Percentiles rank a stretch among this genome's conserved stretches.
phyloP scores from a whole-genome alignment of 2,329 filamentous ascomycete genomes.

The Talaromyces islandicus region DNA sequence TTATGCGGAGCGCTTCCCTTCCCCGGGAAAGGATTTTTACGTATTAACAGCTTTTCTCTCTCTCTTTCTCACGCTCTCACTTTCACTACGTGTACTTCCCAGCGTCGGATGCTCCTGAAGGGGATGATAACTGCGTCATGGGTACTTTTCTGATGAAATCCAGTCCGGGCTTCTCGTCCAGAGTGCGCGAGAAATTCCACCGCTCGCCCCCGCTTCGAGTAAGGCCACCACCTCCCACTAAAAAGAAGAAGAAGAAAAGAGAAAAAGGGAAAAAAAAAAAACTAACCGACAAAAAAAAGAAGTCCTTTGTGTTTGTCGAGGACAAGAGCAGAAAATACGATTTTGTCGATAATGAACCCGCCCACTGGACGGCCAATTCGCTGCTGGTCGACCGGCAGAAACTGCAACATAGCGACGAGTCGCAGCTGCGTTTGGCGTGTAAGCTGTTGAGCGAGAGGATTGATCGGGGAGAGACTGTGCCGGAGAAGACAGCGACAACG shows the following conservation, averaged over 20 bases:
- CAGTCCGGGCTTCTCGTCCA: background rate
- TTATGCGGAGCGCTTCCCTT: background rate
- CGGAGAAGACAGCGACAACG: no score
- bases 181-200: background rate
- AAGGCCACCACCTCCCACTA: background rate
- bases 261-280: background rate
- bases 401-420: constrained; percentile 27
- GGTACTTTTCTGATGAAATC: background rate
- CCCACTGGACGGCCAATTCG: constrained; percentile 24
- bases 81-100: no score
- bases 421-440: constrained; percentile 30
- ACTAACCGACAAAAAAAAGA: background rate
- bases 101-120: no score
- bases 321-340: constrained; percentile 23
- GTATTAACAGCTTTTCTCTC: no score
- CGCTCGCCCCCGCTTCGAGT: constrained; percentile 6
- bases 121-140: no score
- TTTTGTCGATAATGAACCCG: constrained; percentile 27
- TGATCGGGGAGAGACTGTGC: constrained; percentile 18
- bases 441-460: constrained; percentile 25
- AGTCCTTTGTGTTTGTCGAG: constrained; percentile 1
- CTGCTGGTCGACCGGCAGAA: constrained; percentile 29
- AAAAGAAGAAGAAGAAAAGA: no score
- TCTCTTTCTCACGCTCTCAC: background rate
- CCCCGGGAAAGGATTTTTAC: background rate